Conservation (phyloP, 768 basidiomycete genomes). For the Serendipita indica region DNA sequence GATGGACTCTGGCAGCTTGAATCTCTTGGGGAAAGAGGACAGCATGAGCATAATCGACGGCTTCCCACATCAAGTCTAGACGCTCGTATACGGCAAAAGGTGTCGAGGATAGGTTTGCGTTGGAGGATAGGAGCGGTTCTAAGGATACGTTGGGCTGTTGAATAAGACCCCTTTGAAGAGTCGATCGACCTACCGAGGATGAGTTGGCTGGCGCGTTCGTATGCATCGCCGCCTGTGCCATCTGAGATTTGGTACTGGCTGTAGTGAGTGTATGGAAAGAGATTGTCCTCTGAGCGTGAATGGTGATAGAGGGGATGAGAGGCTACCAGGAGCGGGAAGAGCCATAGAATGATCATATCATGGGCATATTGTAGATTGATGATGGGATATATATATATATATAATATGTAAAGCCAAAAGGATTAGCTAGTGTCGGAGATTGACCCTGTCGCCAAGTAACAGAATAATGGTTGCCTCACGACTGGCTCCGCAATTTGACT, state of each 20-base stretch:
- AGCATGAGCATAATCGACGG: constrained; percentile 1
- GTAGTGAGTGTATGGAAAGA: not conserved
- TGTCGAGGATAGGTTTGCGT: too few species aligned
- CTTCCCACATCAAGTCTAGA: not conserved
- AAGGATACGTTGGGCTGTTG: not conserved
- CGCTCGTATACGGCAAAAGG: not conserved
- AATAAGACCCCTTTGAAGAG: not conserved
- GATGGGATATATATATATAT: too few species aligned
- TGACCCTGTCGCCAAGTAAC: too few species aligned
- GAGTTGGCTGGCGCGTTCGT: not conserved
- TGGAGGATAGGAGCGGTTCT: too few species aligned
- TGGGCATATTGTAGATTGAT: too few species aligned
- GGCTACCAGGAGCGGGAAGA: too few species aligned
- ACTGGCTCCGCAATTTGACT: too few species aligned
- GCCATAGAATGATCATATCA: too few species aligned
- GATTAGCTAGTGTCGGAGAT: too few species aligned
- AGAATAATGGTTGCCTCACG: too few species aligned
- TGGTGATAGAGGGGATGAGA: not conserved
- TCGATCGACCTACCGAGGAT: not conserved
- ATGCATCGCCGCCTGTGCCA: not conserved
- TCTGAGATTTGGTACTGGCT: constrained; percentile 1
- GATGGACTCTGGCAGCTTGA: not conserved
- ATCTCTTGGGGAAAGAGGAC: not conserved
- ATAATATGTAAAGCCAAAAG: too few species aligned
- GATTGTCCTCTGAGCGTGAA: not conserved